phyloP scores from a whole-genome alignment of 2,329 filamentous ascomycete genomes.

The Achaetomium macrosporum region DNA sequence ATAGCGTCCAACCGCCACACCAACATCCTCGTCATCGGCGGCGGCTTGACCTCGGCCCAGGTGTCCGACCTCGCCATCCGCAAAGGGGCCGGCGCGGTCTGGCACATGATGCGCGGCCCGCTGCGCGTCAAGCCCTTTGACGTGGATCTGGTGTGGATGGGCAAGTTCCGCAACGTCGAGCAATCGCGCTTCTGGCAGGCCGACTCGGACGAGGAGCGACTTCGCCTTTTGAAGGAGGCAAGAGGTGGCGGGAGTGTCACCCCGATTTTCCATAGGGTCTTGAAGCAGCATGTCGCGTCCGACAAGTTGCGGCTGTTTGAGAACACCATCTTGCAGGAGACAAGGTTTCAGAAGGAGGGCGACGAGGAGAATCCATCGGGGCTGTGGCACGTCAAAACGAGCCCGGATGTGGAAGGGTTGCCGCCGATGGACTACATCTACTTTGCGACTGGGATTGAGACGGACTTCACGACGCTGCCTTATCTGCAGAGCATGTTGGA shows the following conservation, averaged over 20 bases:
- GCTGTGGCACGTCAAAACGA: conserved; percentile 43
- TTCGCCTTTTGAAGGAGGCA: conserved; percentile 59
- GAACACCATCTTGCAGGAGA: neutral
- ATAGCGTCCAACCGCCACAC: conserved; percentile 47
- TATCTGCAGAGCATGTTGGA: conserved; percentile 54
- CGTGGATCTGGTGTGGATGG: conserved; percentile 70
- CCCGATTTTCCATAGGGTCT: conserved; percentile 59
- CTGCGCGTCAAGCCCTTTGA: conserved; percentile 69
- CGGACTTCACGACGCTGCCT: conserved; percentile 54
- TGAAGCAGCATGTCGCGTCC: conserved; percentile 40
- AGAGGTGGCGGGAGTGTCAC: conserved; percentile 74
- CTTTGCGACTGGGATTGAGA: conserved; percentile 67
- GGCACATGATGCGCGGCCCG: conserved; percentile 59
- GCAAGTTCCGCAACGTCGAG: conserved; percentile 72
- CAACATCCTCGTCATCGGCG: conserved; percentile 65
- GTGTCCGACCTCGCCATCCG: conserved; percentile 61
- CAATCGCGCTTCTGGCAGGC: conserved; percentile 74
- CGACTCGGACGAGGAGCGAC: conserved; percentile 63
- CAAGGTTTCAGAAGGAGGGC: conserved; percentile 36
- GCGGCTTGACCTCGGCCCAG: conserved; percentile 71
- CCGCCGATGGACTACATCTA: conserved; percentile 64
- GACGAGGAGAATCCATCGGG: conserved; percentile 25
- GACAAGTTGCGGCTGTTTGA: neutral
- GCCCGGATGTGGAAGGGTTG: conserved; percentile 46
- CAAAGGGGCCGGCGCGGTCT: conserved; percentile 61